These are phyloP conservation scores for Sclerotinia sclerotiorum DNA, from an alignment of 2,329 filamentous ascomycete genomes.

Conservation along the genomic window DNA sequence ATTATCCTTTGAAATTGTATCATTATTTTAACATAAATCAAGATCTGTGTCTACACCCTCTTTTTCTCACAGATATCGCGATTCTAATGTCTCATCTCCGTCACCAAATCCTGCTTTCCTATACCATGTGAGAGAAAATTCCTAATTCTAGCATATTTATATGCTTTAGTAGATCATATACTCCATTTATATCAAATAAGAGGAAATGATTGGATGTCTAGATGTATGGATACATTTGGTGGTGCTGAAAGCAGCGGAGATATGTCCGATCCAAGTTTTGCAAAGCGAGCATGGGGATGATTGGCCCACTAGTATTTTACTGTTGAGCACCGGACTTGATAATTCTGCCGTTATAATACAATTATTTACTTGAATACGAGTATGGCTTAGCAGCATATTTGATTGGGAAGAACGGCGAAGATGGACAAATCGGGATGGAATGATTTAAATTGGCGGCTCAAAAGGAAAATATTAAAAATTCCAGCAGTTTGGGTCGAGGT, in stretches of 20 bases:
- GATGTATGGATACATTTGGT: neutral
- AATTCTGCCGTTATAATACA: neutral
- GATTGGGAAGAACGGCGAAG: slow-evolving; percentile 2
- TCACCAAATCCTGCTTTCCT: neutral
- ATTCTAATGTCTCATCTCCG: neutral
- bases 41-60: neutral
- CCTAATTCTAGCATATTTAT: neutral
- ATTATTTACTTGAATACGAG: neutral
- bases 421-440: neutral
- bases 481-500: slow-evolving; percentile 5
- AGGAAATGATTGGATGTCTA: neutral
- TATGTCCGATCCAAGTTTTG: neutral
- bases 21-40: neutral
- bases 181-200: neutral
- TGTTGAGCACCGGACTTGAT: neutral
- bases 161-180: neutral
- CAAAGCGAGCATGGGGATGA: neutral
- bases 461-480: neutral
- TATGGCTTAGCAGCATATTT: neutral
- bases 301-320: neutral
- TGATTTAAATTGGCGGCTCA: neutral
- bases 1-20: neutral
- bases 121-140: neutral
- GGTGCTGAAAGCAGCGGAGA: neutral
- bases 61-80: neutral